Base-by-base conservation (phyloP, 441 rosid genomes). In the Arabidopsis lyrata region DNA sequence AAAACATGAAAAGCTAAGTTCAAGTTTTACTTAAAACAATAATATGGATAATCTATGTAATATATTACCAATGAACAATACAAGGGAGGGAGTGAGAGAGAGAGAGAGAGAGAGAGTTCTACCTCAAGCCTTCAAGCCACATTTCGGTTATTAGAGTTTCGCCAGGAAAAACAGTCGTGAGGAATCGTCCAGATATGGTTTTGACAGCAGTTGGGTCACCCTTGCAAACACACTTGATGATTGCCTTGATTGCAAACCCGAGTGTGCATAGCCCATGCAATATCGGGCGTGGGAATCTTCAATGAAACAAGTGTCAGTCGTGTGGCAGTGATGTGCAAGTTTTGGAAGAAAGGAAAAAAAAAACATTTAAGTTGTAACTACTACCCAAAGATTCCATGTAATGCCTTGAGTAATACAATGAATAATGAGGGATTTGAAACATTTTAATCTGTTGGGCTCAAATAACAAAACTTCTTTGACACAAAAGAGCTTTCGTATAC, bases 211-310 rank as follows among this genome's bases (percentile, higher is more conserved):
- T 73, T 45, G 92, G 77, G 56, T 93, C 90, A 58, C 97, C 98
- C 80, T 78, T 79, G 83, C 97, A 93, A 54, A 88, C 77, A 73
- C 85, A 80, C 70, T 90, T 95, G 82, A 93, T 85, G 79, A 93
- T 45, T 44, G 97, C 98, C 81, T 91, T 84, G 44, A 86, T 85
- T 45, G 97, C 90, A 67, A 86, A 93, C 47, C 98, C 98, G 1
- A 93, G 91, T 6, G 94, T 81, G 89, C 98, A 87, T 32, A 95
- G 75, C 62, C 99, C 98, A 44, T 95, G 99, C 89, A 91, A 68
- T 86, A 93, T 91, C 52, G 99, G 98, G 29, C 80, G 85, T 18
- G 94, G 82, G 84, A 93, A 95, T 62, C 99, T 88, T 73, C 72
- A 77, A 52, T 35, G 29, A 63, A 58, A 72, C 35, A 68, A 59